phyloP scores from a whole-genome alignment of 805 yeast genomes.

The Cyberlindnera suaveolens region DNA sequence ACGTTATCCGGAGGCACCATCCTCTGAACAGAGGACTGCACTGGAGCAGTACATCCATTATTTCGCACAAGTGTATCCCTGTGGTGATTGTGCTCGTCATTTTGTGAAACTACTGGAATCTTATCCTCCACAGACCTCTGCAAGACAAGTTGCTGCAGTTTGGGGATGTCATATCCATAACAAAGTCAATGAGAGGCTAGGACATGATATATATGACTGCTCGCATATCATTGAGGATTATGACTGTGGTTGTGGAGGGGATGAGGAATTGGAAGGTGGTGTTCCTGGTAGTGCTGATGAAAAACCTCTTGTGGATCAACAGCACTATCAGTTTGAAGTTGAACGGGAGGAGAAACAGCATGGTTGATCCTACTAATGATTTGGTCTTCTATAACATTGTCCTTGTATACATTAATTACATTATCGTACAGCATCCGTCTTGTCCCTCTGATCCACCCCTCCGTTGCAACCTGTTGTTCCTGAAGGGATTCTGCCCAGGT shows the following conservation, averaged over 20 bases:
- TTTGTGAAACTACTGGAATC: constrained; percentile 62
- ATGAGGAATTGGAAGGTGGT: constrained; percentile 29
- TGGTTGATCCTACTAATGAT: constrained; percentile 24
- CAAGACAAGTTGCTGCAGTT: constrained; percentile 74
- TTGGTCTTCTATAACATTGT: not conserved
- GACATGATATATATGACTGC: constrained; percentile 77
- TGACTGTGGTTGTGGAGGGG: constrained; percentile 95
- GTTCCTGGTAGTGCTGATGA: constrained; percentile 6
- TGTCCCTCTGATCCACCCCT: not conserved
- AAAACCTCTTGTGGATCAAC: constrained; percentile 26
- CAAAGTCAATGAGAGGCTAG: constrained; percentile 67
- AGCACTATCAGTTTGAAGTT: constrained; percentile 39
- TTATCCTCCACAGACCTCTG: constrained; percentile 79
- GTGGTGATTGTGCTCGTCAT: constrained; percentile 95
- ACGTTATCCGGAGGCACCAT: constrained; percentile 83
- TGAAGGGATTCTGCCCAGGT: constrained; percentile 33
- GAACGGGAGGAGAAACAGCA: constrained; percentile 43
- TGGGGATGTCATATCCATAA: constrained; percentile 98
- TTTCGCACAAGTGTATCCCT: constrained; percentile 91
- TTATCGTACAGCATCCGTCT: constrained; percentile 29
- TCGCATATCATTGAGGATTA: constrained; percentile 79
- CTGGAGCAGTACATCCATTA: constrained; percentile 57
- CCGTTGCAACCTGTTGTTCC: constrained; percentile 13
- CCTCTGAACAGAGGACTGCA: constrained; percentile 54
- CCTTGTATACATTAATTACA: constrained; percentile 23